phyloP scores from a whole-genome alignment of 2,329 filamentous ascomycete genomes.

The Periconia macrospinosa region DNA sequence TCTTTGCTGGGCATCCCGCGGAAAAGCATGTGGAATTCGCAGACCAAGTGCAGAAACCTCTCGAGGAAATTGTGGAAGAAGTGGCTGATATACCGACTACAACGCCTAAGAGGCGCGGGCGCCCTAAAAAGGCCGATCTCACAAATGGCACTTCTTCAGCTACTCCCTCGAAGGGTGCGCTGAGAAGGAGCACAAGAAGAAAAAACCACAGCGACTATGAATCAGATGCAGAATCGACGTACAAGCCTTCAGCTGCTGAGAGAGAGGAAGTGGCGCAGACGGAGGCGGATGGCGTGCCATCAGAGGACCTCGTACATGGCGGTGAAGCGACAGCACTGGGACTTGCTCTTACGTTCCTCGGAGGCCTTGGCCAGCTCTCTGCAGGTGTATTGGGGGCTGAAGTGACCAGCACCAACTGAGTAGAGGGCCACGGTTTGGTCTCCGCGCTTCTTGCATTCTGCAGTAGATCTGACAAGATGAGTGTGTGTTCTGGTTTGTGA shows the following conservation, averaged over 20 bases:
- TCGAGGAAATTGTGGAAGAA: constrained; percentile 10
- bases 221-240: constrained; percentile 29
- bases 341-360: constrained; percentile 35
- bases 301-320: constrained; percentile 32
- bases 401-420: constrained; percentile 24
- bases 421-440: background rate
- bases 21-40: constrained; percentile 33
- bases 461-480: no score
- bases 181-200: constrained; percentile 23
- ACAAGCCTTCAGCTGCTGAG: constrained; percentile 25
- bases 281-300: constrained; percentile 31
- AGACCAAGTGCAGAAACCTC: constrained; percentile 1
- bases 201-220: constrained; percentile 20
- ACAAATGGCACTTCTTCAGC: constrained; percentile 15
- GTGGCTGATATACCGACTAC: constrained; percentile 10
- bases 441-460: no score
- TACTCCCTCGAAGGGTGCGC: constrained; percentile 10
- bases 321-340: constrained; percentile 41
- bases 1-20: constrained; percentile 20
- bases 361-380: constrained; percentile 38
- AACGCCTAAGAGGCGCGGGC: constrained; percentile 31
- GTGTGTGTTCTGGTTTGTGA: no score
- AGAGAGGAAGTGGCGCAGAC: constrained; percentile 26
- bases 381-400: constrained; percentile 40
- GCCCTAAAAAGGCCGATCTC: constrained; percentile 25